Evolutionary conservation across 2,329 filamentous ascomycete species (phyloP), one percentile per base, ranked within the genome.

Genomic region (Verruconis gallopava): DNA sequence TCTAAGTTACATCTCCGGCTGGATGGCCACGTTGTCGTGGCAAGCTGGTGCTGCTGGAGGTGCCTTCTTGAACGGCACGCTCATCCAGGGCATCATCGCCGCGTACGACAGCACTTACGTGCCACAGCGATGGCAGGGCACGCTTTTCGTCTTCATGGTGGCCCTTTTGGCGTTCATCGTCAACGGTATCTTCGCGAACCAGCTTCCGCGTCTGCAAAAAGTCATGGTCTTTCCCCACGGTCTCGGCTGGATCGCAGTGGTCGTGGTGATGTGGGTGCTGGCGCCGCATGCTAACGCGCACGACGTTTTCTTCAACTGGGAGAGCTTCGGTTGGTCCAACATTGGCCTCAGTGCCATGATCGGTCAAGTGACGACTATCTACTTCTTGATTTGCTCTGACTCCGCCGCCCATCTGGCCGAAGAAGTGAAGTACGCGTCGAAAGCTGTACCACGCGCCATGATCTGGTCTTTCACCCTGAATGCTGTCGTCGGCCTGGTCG

Each of bases 351-450:
- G 53, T 12, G 41, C 53, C 11, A 53, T 59, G 53, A 53, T 59
- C 18, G 56, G 56, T 5, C 54, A 58, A 37, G 46, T 58, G n/a
- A 49, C 46, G 12, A 47, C 50, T 3, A 47, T 58, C n/a, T 53
- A 50, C 21, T 49, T 49, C 45, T 40, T 54, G 32, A 40, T 52
- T 45, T 15, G 14, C 6, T 55, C 60, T 37, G 63, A 67, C 44
- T 59, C 60, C 6, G 58, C 61, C 15, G 60, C 59, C 2, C 60
- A 66, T 44, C 61, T 67, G 52, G 51, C 62, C 2, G 62, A 67
- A 46, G 64, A 67, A 44, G 56, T 65, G 44, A 58, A 61, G 42
- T 55, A 65, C 20, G 62, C 63, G 2, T 55, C 57, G 15, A 57
- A 53, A 13, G 55, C 60, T 13, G 58, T 67, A 3, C 64, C 65